A percentile compares a stretch with the other conserved stretches of the same genome.
phyloP scores from a whole-genome alignment of 345 rosid genomes.

The Rubroshorea leprosula region DNA sequence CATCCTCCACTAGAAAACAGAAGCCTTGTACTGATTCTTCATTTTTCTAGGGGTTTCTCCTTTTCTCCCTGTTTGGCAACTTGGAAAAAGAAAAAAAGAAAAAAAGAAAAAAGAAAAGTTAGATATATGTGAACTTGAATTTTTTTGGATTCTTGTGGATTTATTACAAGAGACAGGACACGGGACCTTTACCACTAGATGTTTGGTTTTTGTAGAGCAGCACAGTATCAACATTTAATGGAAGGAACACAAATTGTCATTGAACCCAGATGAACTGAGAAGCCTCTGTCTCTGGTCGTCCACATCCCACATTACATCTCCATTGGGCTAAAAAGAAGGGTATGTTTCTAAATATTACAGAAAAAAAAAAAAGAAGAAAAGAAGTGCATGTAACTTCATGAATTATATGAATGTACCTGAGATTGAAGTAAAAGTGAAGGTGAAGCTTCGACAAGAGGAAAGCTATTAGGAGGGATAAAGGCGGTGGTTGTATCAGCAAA shows the following conservation, averaged over 20 bases:
- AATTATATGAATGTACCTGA: background rate
- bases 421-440: constrained; percentile 24
- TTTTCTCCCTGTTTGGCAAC: constrained; percentile 23
- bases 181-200: constrained; percentile 28
- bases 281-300: constrained; percentile 46
- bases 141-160: background rate
- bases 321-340: constrained; percentile 30
- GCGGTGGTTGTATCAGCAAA: constrained; percentile 33
- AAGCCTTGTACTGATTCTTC: constrained; percentile 12
- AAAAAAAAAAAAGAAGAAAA: too few species aligned
- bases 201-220: constrained; percentile 33
- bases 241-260: constrained; percentile 51
- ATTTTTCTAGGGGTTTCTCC: constrained; percentile 2
- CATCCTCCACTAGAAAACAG: background rate
- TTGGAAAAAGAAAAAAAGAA: constrained; percentile 12
- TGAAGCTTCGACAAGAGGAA: constrained; percentile 24
- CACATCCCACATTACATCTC: constrained; percentile 38
- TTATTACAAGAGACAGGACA: constrained; percentile 24
- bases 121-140: background rate
- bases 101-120: background rate
- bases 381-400: too few species aligned
- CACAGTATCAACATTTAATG: constrained; percentile 28
- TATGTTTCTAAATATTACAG: background rate
- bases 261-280: constrained; percentile 40
- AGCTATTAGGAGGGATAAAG: constrained; percentile 24